These are phyloP conservation scores for Phytophthora litchii DNA, from an alignment of 352 stramenopile species.

Conservation along the genomic window DNA sequence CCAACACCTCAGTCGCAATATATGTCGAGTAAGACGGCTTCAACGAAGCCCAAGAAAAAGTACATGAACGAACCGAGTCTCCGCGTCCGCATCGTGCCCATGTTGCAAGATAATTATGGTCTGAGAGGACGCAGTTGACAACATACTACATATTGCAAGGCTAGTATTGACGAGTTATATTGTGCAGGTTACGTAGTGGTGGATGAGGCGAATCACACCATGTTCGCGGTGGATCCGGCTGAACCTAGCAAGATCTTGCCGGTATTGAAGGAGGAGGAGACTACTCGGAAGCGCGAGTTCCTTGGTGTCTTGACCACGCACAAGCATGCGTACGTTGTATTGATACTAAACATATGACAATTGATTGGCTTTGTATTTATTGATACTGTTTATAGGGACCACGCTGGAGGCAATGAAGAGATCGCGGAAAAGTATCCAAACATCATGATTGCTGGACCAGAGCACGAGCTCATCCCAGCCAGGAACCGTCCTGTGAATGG, in stretches of 20 bases:
- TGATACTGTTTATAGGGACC: conserved; percentile 64
- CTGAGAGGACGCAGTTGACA: background rate
- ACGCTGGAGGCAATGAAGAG: conserved; percentile 77
- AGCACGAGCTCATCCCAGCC: conserved; percentile 78
- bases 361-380: too few relatives aligned
- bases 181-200: conserved; percentile 75
- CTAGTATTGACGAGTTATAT: background rate
- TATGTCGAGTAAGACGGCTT: conserved; percentile 1
- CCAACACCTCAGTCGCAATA: conserved; percentile 2
- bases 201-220: conserved; percentile 83
- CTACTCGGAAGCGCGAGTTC: conserved; percentile 67
- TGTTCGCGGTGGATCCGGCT: conserved; percentile 80
- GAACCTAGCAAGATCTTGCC: conserved; percentile 67
- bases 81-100: conserved; percentile 80
- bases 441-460: conserved; percentile 71
- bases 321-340: conserved; percentile 83
- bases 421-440: conserved; percentile 70
- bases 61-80: conserved; percentile 78
- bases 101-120: conserved; percentile 89
- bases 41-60: conserved; percentile 49
- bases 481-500: conserved; percentile 68
- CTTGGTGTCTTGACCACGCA: conserved; percentile 93
- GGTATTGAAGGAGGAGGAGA: conserved; percentile 75
- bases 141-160: background rate
- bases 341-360: background rate